Conservation (phyloP, 441 rosid species). For the Populus trichocarpa region DNA sequence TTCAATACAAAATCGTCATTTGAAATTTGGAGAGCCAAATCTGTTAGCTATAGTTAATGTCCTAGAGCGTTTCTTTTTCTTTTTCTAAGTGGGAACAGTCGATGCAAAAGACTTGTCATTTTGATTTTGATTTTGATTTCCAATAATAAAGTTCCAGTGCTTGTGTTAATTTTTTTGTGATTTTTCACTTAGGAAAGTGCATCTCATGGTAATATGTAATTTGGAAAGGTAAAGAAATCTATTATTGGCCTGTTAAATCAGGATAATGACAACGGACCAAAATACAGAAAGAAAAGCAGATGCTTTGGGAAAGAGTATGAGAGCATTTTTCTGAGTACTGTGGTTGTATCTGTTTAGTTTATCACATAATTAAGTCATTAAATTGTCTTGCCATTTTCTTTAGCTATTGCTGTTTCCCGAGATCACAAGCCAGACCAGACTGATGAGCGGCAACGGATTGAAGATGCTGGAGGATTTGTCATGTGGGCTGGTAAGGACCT, state of each 20-base stretch:
- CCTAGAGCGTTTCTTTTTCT: background rate
- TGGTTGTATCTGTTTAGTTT: background rate
- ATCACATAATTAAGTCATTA: background rate
- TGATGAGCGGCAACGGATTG: conserved; percentile 95
- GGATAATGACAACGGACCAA: background rate
- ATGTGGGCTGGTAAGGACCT: conserved; percentile 90
- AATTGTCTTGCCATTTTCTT: conserved; percentile 15
- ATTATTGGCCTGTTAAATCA: background rate
- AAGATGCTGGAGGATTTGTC: conserved; percentile 97
- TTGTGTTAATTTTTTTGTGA: background rate
- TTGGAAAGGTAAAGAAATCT: background rate
- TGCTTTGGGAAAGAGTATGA: background rate
- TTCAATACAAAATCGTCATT: background rate
- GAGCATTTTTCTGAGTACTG: background rate
- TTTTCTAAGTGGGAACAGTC: background rate
- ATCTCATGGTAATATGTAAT: background rate
- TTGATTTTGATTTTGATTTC: background rate
- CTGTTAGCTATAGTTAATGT: background rate
- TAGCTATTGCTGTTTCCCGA: conserved; percentile 95
- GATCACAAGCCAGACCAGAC: conserved; percentile 98
- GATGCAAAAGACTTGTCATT: background rate
- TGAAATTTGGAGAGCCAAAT: background rate
- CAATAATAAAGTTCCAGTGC: background rate
- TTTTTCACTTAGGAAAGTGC: background rate
- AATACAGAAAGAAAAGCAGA: background rate